A percentile compares a stretch with the other conserved stretches of the same genome.
phyloP scores from a whole-genome alignment of 2,329 filamentous ascomycete genomes.

The Pseudocercospora ulei region DNA sequence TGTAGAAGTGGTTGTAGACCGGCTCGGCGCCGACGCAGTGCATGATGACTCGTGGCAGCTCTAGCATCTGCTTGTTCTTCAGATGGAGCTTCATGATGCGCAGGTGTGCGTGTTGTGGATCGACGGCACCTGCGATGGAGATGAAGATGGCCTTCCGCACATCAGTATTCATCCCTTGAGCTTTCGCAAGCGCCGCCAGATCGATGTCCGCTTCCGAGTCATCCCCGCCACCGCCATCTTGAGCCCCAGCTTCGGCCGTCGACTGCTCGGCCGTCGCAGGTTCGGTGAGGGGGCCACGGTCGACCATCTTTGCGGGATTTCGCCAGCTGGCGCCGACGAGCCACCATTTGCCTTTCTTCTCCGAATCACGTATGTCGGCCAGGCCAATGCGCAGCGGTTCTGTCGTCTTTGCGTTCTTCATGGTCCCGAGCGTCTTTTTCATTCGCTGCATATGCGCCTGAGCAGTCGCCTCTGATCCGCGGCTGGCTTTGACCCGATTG shows the following conservation, averaged over 20 bases:
- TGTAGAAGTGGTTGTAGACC: slow-evolving; percentile 87
- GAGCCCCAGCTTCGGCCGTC: slow-evolving; percentile 23
- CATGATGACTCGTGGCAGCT: slow-evolving; percentile 77
- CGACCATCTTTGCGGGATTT: slow-evolving; percentile 33
- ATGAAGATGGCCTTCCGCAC: slow-evolving; percentile 87
- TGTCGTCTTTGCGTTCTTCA: slow-evolving; percentile 60
- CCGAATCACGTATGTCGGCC: slow-evolving; percentile 68
- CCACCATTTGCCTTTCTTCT: slow-evolving; percentile 96
- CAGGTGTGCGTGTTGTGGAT: slow-evolving; percentile 72
- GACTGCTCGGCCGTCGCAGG: slow-evolving; percentile 13
- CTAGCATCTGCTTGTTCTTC: slow-evolving; percentile 74
- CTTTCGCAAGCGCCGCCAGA: slow-evolving; percentile 61
- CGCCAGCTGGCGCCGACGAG: slow-evolving; percentile 89
- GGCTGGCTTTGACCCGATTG: slow-evolving; percentile 72
- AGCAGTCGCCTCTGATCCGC: slow-evolving; percentile 59
- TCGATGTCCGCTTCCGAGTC: slow-evolving; percentile 44
- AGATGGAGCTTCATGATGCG: slow-evolving; percentile 72
- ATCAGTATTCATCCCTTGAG: slow-evolving; percentile 78
- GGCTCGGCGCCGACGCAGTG: slow-evolving; percentile 78
- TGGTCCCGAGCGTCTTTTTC: slow-evolving; percentile 72
- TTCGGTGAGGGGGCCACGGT: slow-evolving; percentile 8
- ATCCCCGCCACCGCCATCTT: slow-evolving; percentile 38
- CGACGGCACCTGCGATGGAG: slow-evolving; percentile 73
- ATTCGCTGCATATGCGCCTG: slow-evolving; percentile 78
- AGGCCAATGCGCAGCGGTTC: slow-evolving; percentile 76